Percentiles rank a stretch among this genome's conserved stretches.
phyloP scores from a whole-genome alignment of 78 protist species.

The Bigelowiella natans region DNA sequence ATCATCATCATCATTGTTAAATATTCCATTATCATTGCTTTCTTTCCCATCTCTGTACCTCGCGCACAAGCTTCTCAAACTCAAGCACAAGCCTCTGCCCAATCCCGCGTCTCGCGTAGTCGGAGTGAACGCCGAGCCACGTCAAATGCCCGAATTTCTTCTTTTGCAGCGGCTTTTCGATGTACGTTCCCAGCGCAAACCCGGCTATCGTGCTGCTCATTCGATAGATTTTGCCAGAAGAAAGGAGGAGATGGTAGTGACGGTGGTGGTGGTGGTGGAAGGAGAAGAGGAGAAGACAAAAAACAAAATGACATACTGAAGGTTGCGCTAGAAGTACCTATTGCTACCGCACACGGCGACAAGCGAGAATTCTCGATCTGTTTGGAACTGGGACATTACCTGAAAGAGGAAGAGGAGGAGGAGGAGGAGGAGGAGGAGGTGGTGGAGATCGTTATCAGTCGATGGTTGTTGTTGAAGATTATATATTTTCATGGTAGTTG shows the following conservation, averaged over 20 bases:
- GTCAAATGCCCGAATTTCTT: background rate
- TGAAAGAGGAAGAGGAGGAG: no score
- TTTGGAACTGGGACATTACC: background rate
- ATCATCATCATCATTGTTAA: no score
- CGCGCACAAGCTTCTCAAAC: background rate
- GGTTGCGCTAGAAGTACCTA: no score
- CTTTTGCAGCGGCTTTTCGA: background rate
- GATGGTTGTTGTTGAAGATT: background rate
- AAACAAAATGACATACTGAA: no score
- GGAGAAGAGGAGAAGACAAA: no score
- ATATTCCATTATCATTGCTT: no score
- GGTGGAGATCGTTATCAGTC: no score
- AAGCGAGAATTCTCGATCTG: background rate
- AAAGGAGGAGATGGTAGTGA: no score
- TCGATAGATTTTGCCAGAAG: no score
- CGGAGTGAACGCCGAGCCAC: background rate
- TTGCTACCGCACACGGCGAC: background rate
- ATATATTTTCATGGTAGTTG: background rate
- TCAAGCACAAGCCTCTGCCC: background rate
- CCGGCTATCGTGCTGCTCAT: background rate
- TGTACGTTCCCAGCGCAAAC: background rate
- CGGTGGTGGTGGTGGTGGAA: no score
- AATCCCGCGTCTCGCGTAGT: background rate
- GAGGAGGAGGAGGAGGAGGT: no score
- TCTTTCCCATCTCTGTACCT: no score